Conservation (phyloP, 2,329 filamentous ascomycete genomes). For the Verticillium isaacii region DNA sequence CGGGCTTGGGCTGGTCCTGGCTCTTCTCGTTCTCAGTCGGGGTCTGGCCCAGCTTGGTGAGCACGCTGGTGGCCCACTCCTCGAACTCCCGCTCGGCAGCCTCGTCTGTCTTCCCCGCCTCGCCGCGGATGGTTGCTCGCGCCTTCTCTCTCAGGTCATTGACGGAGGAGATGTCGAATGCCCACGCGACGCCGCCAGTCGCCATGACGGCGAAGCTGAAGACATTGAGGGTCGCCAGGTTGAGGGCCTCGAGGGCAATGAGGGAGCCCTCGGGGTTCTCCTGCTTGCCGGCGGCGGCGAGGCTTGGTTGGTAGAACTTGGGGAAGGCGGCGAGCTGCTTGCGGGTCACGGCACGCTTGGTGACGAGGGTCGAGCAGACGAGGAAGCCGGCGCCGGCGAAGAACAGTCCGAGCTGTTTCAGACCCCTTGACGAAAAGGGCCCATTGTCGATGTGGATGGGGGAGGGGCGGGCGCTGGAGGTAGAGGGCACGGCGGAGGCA, state of each 20-base stretch:
- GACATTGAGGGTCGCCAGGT: conserved; percentile 83
- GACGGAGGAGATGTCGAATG: conserved; percentile 68
- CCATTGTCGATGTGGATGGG: conserved; percentile 1
- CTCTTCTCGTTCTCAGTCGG: conserved; percentile 3
- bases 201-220: conserved; percentile 69
- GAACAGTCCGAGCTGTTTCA: conserved; percentile 62
- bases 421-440: conserved; percentile 5
- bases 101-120: conserved; percentile 30
- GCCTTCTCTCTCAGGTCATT: conserved; percentile 57
- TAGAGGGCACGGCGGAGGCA: conserved; percentile 12
- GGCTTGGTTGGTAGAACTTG: conserved; percentile 66
- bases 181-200: conserved; percentile 69
- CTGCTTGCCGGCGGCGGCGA: conserved; percentile 33
- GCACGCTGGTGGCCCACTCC: conserved; percentile 54
- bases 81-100: conserved; percentile 58
- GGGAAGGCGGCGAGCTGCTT: conserved; percentile 60
- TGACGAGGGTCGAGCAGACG: conserved; percentile 64
- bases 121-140: conserved; percentile 31
- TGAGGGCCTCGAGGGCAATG: conserved; percentile 79
- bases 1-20: conserved; percentile 1
- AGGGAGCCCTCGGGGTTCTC: conserved; percentile 55
- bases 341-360: conserved; percentile 63
- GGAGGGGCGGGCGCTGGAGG: neutral
- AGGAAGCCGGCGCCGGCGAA: conserved; percentile 73
- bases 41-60: conserved; percentile 44